Base-by-base conservation (phyloP, 306 rosid genomes). In the Pachyrhizus erosus region DNA sequence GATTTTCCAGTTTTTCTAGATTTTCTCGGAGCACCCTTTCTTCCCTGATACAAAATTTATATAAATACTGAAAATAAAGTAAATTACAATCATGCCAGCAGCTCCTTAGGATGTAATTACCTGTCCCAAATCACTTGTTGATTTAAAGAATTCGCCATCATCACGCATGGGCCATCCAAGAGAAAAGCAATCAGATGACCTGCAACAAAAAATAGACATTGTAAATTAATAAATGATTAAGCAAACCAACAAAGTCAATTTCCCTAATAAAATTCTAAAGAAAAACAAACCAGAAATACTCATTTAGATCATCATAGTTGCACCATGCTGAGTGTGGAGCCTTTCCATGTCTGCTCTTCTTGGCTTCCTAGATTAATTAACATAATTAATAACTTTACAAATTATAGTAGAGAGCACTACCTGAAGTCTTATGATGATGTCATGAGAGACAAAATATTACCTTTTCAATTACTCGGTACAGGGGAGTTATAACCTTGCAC, bases 91-190 rank as follows among this genome's bases (percentile, higher is more conserved):
- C 67, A 61, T 37, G 49, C 65, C 20, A 80, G 70, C 24, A 73
- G 74, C 49, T 60, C 80, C 48, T 80, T 65, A 34, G 82, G 57
- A 45, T 64, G 78, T 51, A 80, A 42, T 76, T 85, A 91, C 96
- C 92, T 88, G 88, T 52, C 57, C 34, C 65, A 77, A 11, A 70
- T 88, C 97, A 78, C 90, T 87, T 48, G 93, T 90, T 26, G 97
- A 87, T 91, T 91, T 96, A 78, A 96, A 96, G 91, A 93, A 90
- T 37, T 92, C 96, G 13, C 97, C 99, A 84, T 96, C 99, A 80
- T 96, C 97, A 67, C 96, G 98, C 99, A 96, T 96, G 34, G 99
- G 99, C 99, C 99, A 96, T 73, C 99, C 99, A 64, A 96, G 98
- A 88, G 99, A 93, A 80, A 93, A 96, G 87, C 99, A 93, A 81